Conservation (phyloP, 148 eudicot species). For the Vaccinium darrowii region DNA sequence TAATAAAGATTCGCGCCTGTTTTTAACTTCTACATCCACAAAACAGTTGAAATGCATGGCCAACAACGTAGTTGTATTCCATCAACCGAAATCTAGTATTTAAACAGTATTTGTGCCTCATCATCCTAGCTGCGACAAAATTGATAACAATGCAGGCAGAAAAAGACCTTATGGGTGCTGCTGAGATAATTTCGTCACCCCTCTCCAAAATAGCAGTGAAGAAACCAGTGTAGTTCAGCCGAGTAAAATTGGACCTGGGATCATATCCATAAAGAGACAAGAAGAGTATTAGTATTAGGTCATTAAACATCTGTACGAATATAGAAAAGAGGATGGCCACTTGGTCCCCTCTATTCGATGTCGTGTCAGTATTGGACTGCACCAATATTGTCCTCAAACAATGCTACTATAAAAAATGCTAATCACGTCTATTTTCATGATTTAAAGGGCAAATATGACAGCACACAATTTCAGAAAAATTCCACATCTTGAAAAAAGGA, state of each 20-base stretch:
- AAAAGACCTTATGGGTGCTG: slow-evolving; percentile 79
- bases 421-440: not conserved
- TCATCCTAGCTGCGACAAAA: not conserved
- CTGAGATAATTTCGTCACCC: slow-evolving; percentile 73
- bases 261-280: not conserved
- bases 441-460: not conserved
- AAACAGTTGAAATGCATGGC: not conserved
- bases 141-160: slow-evolving; percentile 1
- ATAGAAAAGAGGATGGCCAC: not conserved
- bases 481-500: not conserved
- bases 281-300: not conserved
- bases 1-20: not conserved
- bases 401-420: not conserved
- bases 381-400: not conserved
- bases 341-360: not conserved
- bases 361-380: not conserved
- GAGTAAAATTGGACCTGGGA: slow-evolving; percentile 73
- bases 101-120: slow-evolving; percentile 2
- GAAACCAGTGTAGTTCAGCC: slow-evolving; percentile 73
- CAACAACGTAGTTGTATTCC: not conserved
- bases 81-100: not conserved
- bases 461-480: not conserved
- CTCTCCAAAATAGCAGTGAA: slow-evolving; percentile 72
- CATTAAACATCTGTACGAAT: not conserved
- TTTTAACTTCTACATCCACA: not conserved